Base-by-base conservation (phyloP, 2,329 filamentous ascomycete species). In the Ophiostoma quercus region DNA sequence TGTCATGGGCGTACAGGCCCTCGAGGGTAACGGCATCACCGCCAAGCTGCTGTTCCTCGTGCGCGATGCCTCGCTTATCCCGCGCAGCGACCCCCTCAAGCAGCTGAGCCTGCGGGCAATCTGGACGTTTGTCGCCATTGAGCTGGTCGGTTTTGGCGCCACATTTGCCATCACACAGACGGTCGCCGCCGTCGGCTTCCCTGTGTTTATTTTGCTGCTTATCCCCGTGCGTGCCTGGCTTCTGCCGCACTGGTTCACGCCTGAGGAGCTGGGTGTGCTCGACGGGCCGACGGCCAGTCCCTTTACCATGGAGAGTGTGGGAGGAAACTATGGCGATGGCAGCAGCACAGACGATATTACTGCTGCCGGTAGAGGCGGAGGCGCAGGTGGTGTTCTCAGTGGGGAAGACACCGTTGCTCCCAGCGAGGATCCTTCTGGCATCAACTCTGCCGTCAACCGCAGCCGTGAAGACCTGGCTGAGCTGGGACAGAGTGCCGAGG, bases 91-190 rank as follows among this genome's bases (percentile, higher is more conserved):
- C 73, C 89, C 90, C 0, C 82, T 94, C 1, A 82, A 82, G 66
- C 79, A 81, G n/a, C 79, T 92, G 39, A 79, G 80, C n/a, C 47
- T 60, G 47, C 51, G 25, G 1, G 37, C 88, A n/a, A 81, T 93
- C 72, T 93, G 90, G 90, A 79, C 80, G 3, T 94, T 94, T 75
- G 88, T 92, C 6, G 79, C 79, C 8, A 78, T 92, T 43, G 88
- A 93, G 78, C 79, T 94, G 3, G 32, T 89, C 62, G 90, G 87
- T 0, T 93, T 94, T 74, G 91, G 84, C 2, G 90, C 88, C 29
- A 94, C 91, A 0, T 93, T 94, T 77, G 91, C 91, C 71, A 91
- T 94, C 75, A 93, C 91, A 0, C 78, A 94, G 79, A 94, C 91
- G 0, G 89, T 94, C 67, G 91, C 91, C 2, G 91, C 91, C 2